These are phyloP conservation scores for Aspergillus sp. DNA, from an alignment of 2,329 filamentous ascomycete species.

Conservation along the genomic window DNA sequence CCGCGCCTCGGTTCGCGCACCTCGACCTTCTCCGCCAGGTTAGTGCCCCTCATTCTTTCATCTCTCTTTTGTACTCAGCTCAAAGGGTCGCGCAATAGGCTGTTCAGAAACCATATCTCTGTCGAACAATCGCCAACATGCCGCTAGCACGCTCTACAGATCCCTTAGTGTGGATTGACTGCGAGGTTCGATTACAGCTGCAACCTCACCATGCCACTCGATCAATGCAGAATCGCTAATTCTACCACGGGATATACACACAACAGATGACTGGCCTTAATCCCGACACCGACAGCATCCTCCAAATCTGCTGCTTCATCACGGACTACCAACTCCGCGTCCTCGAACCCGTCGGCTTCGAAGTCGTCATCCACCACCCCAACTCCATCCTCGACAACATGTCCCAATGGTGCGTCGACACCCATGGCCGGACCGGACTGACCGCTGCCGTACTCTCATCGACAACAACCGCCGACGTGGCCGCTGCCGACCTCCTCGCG, in stretches of 20 bases:
- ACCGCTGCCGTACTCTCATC: slow-evolving; percentile 70
- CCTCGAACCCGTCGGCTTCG: slow-evolving; percentile 70
- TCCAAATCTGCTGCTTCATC: slow-evolving; percentile 88
- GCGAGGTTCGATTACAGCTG: slow-evolving; percentile 46
- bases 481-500: slow-evolving; percentile 63
- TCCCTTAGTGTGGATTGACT: slow-evolving; percentile 82
- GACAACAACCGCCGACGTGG: slow-evolving; percentile 62
- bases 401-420: slow-evolving; percentile 80
- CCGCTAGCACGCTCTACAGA: slow-evolving; percentile 48
- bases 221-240: not conserved
- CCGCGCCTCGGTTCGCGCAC: not conserved
- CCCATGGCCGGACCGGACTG: slow-evolving; percentile 75
- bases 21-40: slow-evolving; percentile 16
- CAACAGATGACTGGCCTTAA: slow-evolving; percentile 84
- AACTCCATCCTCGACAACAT: slow-evolving; percentile 66
- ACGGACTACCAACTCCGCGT: slow-evolving; percentile 73
- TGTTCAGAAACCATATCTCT: not conserved
- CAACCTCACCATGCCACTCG: not conserved
- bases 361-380: slow-evolving; percentile 68
- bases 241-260: slow-evolving; percentile 1
- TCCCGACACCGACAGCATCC: slow-evolving; percentile 69
- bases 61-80: not conserved
- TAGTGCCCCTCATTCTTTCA: slow-evolving; percentile 5
- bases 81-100: not conserved
- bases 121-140: slow-evolving; percentile 23